Evolutionary conservation across 176 grass and related monocot genomes (phyloP), one percentile per base, ranked within the genome.

Genomic region (Carex kokanica): DNA sequence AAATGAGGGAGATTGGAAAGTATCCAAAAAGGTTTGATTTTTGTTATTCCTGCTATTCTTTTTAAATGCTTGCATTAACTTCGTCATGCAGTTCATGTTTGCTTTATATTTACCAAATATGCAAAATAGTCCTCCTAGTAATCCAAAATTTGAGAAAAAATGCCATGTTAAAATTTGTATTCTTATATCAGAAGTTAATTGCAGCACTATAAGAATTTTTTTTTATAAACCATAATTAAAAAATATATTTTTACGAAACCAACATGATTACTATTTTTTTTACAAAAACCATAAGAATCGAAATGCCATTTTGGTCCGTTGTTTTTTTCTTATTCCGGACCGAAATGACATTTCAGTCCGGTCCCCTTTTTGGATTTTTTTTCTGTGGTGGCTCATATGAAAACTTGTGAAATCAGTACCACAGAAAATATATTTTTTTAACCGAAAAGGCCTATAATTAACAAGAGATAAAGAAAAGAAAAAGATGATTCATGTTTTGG

Each of bases 1-100:
- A 60, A 91, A 94, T 55, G 61, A 87, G 74, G 40, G 80, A 67
- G 80, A 82, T 85, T 14, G 64, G 71, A 51, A 84, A 72, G 36
- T 15, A 67, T 84, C 73, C 71, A 81, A 85, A 57, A 80, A 53
- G 41, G 43, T 27, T 67, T 80, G 83, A 88, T 51, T n/a, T 74
- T 69, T 49, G 23, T 82, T 57, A 55, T 89, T 87, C 81, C 60
- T 82, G 60, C 80, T 82, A 41, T 65, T 64, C 80, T 67, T 82
- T 82, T 49, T 82, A 51, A 82, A 82, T 82, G 80, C 61, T 67
- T 82, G 80, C 80, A 82, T 82, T 82, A 51, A 82, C 8, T 82
- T 54, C 36, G 0, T 51, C 60, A 82, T 78, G 47, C 51, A 78
- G 73, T 56, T 2, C 15, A 18, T 56, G 73, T 56, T 78, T 78